Evolutionary conservation across 1,284 basidiomycete genomes (phyloP), one percentile per base, ranked within the genome.

Genomic region (Pseudozyma sp.): DNA sequence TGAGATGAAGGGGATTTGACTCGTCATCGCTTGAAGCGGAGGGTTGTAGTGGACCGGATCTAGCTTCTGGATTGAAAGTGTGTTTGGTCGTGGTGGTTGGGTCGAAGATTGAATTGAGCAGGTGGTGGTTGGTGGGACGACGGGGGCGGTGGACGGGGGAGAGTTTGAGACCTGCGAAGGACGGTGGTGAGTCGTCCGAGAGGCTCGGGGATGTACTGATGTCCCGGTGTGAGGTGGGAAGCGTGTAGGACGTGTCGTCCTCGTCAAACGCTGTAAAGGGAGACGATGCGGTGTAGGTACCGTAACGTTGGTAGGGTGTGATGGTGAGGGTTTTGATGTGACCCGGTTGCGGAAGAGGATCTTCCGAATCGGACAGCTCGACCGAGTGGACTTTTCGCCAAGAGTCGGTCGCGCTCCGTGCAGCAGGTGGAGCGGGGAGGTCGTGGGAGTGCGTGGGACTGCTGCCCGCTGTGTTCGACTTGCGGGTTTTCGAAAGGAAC

Each of bases 241-340:
- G n/a, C 6, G 51, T 24, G 39, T 54, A 63, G n/a, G 24, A 9
- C 8, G 35, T 30, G 10, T 71, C 68, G 2, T 72, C 68, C 13
- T 62, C 57, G 11, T 58, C 55, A 17, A 30, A 37, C 0, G 19
- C 6, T 5, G 17, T 10, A 8, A 40, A 40, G 16, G 39, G 33
- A 1, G 55, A 46, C 7, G 47, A 46, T 5, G 34, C 8, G 7
- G 52, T 19, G 39, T 54, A 63, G 1, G 51, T 51, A 4, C 68
- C 72, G 35, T 70, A 75, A 0, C 60, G 56, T 29, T 71, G 72
- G 17, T 75, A 75, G 1, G 72, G 68, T 1, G 57, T 63, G 34
- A 75, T 66, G n/a, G 64, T 58, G 54, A 75, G 64, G 2, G 56
- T 31, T 45, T 50, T 60, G 19, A 59, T 24, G 29, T 16, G 11